Evolutionary conservation across 208 protist genomes (phyloP), one percentile per base, ranked within the genome.

Genomic region (Vickermania ingenoplastis): DNA sequence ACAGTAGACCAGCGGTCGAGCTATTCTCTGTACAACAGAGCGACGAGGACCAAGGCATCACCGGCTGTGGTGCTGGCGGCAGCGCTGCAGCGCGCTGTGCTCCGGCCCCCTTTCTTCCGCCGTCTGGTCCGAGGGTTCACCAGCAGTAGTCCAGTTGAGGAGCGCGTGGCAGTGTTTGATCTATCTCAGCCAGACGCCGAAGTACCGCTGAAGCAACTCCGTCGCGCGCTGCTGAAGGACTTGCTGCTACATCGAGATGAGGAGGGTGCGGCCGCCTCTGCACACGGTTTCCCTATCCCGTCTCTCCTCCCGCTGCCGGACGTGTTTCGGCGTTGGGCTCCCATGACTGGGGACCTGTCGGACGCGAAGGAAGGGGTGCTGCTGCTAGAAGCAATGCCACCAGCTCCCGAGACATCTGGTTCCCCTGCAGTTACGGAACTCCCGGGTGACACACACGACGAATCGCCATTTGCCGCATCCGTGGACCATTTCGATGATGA

Each of bases 11-110:
- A 36, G 31, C 27, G 24, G 49, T 21, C 45, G 65, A 25, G 31
- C 11, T 50, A 66, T 3, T 73, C 86, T 24, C 60, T 94, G 52
- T 89, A 83, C 62, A 90, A 94, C 62, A 54, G 63, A 1, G 62
- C 65, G 3, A 90, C 83, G 14, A 64, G 56, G 4, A 57, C 59
- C 26, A 54, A 57, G 23, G 83, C 87, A 21, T 90, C 81, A 1
- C 77, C 89, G 31, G 70, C 71, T 27, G 79, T 79, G 21, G 73
- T 75, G 62, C 67, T 91, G 31, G 69, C 73, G 1, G 86, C 73
- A 59, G 81, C 81, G 1, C 59, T 94, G 17, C 87, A 83, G 4
- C 80, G 70, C 53, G 89, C 77, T 67, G 88, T 83, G 66, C 29
- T 74, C 5, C 52, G 83, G 53, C 41, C 52, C 14, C 26, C 53